Percentiles rank a stretch among this genome's conserved stretches.
Evolutionary conservation across 1,284 basidiomycete genomes (phyloP).

Genomic region (Cutaneotrichosporon sp.): DNA sequence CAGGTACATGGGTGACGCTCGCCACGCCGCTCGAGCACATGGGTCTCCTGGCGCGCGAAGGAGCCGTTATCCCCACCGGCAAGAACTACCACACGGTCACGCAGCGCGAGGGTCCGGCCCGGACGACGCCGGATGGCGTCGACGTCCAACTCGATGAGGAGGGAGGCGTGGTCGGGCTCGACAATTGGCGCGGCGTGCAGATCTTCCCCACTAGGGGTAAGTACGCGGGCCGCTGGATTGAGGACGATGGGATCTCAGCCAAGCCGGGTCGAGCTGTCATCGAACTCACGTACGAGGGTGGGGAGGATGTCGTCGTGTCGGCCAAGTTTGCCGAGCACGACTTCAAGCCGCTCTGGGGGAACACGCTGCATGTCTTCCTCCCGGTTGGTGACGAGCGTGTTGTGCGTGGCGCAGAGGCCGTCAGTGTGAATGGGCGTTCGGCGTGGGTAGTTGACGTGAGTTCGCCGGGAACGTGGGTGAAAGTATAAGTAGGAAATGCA

Average conservation of each 20-base stretch:
- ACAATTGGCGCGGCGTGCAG: constrained; percentile 54
- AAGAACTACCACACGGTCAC: constrained; percentile 51
- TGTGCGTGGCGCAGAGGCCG: constrained; percentile 30
- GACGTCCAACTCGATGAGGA: constrained; percentile 47
- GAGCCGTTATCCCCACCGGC: constrained; percentile 53
- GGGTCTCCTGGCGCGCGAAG: constrained; percentile 53
- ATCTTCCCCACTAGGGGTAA: constrained; percentile 44
- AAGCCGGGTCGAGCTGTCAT: constrained; percentile 43
- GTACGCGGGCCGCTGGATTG: constrained; percentile 48
- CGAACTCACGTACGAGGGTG: constrained; percentile 38
- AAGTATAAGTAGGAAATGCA: not conserved
- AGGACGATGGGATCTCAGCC: constrained; percentile 54
- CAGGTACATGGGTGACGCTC: constrained; percentile 41
- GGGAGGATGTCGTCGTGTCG: constrained; percentile 39
- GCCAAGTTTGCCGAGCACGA: constrained; percentile 39
- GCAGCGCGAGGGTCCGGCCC: constrained; percentile 38
- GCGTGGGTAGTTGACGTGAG: constrained; percentile 19
- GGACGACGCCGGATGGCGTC: constrained; percentile 51
- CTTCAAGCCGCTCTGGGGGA: constrained; percentile 53
- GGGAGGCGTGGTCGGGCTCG: constrained; percentile 50
- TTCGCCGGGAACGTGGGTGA: not conserved
- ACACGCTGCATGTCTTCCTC: constrained; percentile 46
- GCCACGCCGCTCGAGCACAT: constrained; percentile 53
- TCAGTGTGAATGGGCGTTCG: constrained; percentile 19
- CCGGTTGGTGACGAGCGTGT: constrained; percentile 43